phyloP scores from a whole-genome alignment of 2,329 filamentous ascomycete genomes.

The Colletotrichum chrysophilum region DNA sequence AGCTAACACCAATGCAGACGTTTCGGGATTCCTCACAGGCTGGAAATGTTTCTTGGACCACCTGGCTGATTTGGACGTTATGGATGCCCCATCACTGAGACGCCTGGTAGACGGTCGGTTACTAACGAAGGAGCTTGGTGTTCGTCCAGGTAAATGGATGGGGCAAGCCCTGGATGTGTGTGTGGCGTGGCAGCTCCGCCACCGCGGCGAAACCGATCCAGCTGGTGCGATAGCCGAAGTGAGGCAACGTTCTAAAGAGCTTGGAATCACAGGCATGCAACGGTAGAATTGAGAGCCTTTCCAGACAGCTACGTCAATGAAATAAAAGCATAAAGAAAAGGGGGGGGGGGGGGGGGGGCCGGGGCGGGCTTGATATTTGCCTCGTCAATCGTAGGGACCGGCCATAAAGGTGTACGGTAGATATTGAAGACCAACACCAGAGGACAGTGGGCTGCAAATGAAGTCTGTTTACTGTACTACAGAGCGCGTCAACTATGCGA shows the following conservation, averaged over 20 bases:
- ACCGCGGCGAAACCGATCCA: slow-evolving; percentile 70
- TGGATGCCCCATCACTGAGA: slow-evolving; percentile 63
- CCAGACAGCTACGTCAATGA: not conserved
- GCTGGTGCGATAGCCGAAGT: slow-evolving; percentile 66
- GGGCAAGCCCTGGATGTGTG: slow-evolving; percentile 78
- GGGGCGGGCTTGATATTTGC: not conserved
- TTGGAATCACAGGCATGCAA: slow-evolving; percentile 45
- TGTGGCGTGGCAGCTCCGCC: slow-evolving; percentile 86
- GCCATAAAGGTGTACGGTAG: not conserved
- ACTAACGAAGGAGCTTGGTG: slow-evolving; percentile 70
- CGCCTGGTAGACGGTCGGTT: slow-evolving; percentile 77
- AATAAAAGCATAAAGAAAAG: not conserved
- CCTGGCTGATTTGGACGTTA: slow-evolving; percentile 57
- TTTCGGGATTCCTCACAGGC: slow-evolving; percentile 48
- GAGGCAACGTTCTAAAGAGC: slow-evolving; percentile 51
- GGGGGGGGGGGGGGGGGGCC: not conserved
- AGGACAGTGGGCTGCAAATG: not conserved
- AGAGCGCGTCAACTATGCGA: not conserved
- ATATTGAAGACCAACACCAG: not conserved
- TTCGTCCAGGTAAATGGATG: slow-evolving; percentile 86
- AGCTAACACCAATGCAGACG: slow-evolving; percentile 35
- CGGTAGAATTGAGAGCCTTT: not conserved
- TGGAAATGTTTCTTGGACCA: slow-evolving; percentile 65
- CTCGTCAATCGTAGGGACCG: not conserved
- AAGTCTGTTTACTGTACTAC: not conserved